Evolutionary conservation across 2,329 filamentous ascomycete genomes (phyloP), one percentile per base, ranked within the genome.

Genomic region (Aureobasidium sp.): DNA sequence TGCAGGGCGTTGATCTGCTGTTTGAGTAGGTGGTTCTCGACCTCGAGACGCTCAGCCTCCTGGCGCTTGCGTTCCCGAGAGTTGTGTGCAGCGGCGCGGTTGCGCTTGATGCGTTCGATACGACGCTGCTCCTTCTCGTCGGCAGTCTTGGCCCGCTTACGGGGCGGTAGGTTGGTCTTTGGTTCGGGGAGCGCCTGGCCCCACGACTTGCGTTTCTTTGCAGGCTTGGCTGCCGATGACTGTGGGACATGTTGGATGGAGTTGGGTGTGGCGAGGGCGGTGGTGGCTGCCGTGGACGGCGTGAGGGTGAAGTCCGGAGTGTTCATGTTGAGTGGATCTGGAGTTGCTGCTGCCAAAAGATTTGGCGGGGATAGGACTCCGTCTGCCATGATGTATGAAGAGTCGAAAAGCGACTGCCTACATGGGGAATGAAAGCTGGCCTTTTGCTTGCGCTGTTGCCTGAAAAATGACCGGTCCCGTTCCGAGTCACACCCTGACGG

Each of bases 111-210:
- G 65, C 94, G 90, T 80, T 99, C 94, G 61, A 97, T 95, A 65
- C 94, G 89, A 48, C 94, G 89, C 76, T 99, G 94, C 77, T 97
- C 94, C 79, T 99, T 99, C 77, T 99, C 94, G 71, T 97, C 94
- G 70, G 96, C 93, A 3, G 94, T 99, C 83, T 97, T 99, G 69
- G 94, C 94, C 65, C 94, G 91, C 85, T 99, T 99, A 67, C 92
- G 87, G 42, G 93, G 93, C 64, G 93, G 93, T 8, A 97, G 85
- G 72, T 93, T 95, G 36, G 94, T 97, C 83, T 97, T 97, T 47
- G 94, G 94, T 72, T 95, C 90, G 21, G 94, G 94, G 44, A 97
- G 86, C 74, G 96, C 90, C 76, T 99, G 94, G 54, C 94, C 94
- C 94, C 94, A 99, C 53, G 94, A 97, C 79, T 97, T 99, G 70